These are phyloP conservation scores for Abelmoschus esculentus DNA, from an alignment of 345 rosid species.

Conservation along the genomic window DNA sequence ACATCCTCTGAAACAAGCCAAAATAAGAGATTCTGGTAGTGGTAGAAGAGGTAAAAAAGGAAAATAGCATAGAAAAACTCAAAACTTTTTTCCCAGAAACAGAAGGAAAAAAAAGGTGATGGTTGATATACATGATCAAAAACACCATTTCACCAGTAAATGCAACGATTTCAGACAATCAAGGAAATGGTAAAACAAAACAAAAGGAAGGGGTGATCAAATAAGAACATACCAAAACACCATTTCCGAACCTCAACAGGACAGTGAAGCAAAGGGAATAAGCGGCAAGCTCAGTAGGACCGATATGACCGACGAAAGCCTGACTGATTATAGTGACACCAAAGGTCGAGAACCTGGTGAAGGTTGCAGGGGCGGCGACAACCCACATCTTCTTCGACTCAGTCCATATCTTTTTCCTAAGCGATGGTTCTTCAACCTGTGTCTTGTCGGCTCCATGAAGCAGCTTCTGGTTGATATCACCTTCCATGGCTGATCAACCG, in stretches of 20 bases:
- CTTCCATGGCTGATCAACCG: conserved; percentile 15
- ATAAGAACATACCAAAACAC: conserved; percentile 39
- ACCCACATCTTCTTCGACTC: conserved; percentile 64
- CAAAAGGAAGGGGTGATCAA: not conserved
- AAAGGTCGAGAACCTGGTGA: conserved; percentile 57
- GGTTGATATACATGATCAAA: not conserved
- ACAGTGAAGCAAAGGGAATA: conserved; percentile 55
- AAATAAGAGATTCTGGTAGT: not conserved
- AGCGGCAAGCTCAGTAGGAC: conserved; percentile 60
- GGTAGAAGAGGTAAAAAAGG: not conserved
- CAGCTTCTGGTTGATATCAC: conserved; percentile 27
- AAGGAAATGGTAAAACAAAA: not conserved
- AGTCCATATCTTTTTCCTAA: conserved; percentile 36
- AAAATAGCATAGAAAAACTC: not conserved
- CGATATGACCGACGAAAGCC: conserved; percentile 65
- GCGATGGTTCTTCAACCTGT: conserved; percentile 11
- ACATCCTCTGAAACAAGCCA: no score
- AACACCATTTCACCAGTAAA: not conserved
- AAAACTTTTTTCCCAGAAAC: not conserved
- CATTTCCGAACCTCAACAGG: conserved; percentile 55
- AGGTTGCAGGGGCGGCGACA: conserved; percentile 70
- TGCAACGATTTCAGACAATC: not conserved
- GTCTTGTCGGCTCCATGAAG: conserved; percentile 6
- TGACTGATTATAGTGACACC: conserved; percentile 51
- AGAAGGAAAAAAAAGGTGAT: not conserved